phyloP scores from a whole-genome alignment of 1,284 basidiomycete genomes.

The Cutaneotrichosporon sp. region DNA sequence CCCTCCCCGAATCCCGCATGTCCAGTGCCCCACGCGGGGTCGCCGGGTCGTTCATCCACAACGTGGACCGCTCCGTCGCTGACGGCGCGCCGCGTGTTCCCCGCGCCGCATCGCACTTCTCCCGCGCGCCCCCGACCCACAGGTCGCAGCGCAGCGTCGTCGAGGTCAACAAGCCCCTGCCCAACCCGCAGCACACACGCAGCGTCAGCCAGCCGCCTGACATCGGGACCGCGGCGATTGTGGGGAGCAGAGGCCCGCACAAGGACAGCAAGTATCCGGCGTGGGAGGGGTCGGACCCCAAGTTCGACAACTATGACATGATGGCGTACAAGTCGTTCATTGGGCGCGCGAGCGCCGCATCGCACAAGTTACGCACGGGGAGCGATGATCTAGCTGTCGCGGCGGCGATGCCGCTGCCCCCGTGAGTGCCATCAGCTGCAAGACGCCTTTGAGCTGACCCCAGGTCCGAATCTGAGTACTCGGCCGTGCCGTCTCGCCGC shows the following conservation, averaged over 20 bases:
- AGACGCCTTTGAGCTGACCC: not conserved
- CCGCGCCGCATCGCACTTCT: not conserved
- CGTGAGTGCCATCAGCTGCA: too few relatives aligned
- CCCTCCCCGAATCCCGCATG: not conserved
- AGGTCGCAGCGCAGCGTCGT: conserved; percentile 2
- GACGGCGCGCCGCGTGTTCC: not conserved
- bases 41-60: too few relatives aligned
- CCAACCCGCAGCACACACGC: conserved; percentile 13
- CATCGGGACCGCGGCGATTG: not conserved
- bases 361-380: not conserved
- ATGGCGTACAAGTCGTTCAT: not conserved
- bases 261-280: conserved; percentile 39
- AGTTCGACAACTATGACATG: not conserved
- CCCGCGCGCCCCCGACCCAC: not conserved
- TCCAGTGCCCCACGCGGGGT: too few relatives aligned
- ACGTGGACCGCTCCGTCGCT: not conserved
- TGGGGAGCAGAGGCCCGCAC: not conserved
- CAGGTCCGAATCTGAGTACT: not conserved
- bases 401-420: not conserved
- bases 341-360: not conserved
- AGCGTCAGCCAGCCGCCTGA: not conserved
- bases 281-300: conserved; percentile 13
- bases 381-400: not conserved
- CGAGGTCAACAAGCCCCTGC: conserved; percentile 31
- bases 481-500: not conserved